Evolutionary conservation across 1,139 yeast genomes (phyloP), one percentile per base, ranked within the genome.

Genomic region (Casaregolazyma suthepensis): DNA sequence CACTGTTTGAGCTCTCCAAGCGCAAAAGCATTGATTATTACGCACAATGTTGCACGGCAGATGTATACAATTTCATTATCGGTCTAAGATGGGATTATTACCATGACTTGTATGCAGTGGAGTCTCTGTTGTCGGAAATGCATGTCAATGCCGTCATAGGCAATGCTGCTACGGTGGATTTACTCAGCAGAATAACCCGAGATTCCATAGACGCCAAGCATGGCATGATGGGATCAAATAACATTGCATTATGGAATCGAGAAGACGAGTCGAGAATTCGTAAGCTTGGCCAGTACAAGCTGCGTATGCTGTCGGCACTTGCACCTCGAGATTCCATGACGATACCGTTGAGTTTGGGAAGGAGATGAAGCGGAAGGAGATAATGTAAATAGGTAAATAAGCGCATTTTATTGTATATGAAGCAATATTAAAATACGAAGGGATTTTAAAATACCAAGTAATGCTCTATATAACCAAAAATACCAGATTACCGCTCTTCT

Each of bases 71-170:
- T 57, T 66, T 65, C 51, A 66, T 73, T 45, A 59, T 77, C 13
- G 57, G 61, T 31, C 60, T 74, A 5, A 59, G 69, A 13, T 76
- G 79, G 79, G 62, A 68, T 40, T 63, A 62, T 49, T 75, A 66
- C 60, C 67, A 71, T 40, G 78, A 76, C 52, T 57, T 76, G 15
- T 64, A 64, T 26, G 63, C 67, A 9, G 65, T 75, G 12, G 70
- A 71, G 31, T 58, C 64, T 2, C 57, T 74, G 17, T 60, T 75
- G 17, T 65, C 69, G 7, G 80, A 76, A 54, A 69, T 76, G 67
- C 68, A 68, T 17, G 70, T 71, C 51, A 76, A 76, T 55, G 79
- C 76, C 12, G 68, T 76, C n/a, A 65, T 64, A 26, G 71, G 73
- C 3, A 67, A 73, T 56, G 54, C 66, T 1, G 69, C 65, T 9